Evolutionary conservation across 169 alveolate genomes (phyloP).

Genomic region (Plasmodium gaboni): DNA sequence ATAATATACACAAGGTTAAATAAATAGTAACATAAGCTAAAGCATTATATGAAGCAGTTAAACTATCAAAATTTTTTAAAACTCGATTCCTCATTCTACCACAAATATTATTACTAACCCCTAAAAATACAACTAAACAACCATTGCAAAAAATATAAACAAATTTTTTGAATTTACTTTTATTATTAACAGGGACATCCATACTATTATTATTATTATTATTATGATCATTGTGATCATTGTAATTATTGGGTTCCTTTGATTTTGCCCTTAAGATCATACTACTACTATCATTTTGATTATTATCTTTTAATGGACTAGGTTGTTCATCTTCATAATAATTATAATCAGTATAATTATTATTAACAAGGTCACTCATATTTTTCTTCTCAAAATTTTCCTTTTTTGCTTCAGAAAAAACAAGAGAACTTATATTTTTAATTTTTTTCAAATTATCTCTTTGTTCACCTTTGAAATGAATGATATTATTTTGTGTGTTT

Average conservation of each 20-base stretch:
- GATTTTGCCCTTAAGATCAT: too few relatives aligned
- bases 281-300: too few relatives aligned
- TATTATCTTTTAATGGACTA: too few relatives aligned
- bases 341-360: too few relatives aligned
- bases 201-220: too few relatives aligned
- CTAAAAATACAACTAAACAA: constrained; percentile 66
- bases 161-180: constrained; percentile 25
- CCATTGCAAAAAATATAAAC: constrained; percentile 60
- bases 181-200: background rate
- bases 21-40: constrained; percentile 50
- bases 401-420: too few relatives aligned
- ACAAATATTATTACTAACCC: constrained; percentile 64
- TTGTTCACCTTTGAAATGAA: background rate
- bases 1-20: constrained; percentile 32
- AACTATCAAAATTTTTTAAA: constrained; percentile 53
- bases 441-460: background rate
- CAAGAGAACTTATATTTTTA: background rate
- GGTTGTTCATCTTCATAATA: too few relatives aligned
- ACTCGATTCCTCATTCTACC: constrained; percentile 69
- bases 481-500: background rate
- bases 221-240: background rate
- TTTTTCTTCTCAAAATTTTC: too few relatives aligned
- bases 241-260: background rate
- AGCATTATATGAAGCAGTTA: constrained; percentile 74
- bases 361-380: too few relatives aligned